A percentile compares a stretch with the other conserved stretches of the same genome.
Conservation (phyloP, 306 rosid genomes). For the Lathyrus tuberosus region DNA sequence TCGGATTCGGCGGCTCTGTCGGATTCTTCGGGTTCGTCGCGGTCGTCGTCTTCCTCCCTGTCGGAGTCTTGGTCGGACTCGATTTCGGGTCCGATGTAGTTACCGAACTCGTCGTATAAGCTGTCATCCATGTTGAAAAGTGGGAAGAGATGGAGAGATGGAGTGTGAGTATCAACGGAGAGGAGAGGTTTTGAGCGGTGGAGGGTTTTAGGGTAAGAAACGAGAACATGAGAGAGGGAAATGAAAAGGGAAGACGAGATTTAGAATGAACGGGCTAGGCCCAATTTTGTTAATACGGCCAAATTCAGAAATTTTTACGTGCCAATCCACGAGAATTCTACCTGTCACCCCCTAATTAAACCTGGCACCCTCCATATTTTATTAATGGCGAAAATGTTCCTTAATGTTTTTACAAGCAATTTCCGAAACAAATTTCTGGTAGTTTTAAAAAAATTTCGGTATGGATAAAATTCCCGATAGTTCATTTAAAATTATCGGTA, state of each 20-base stretch:
- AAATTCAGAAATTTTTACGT: too few relatives aligned
- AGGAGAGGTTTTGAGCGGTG: neutral
- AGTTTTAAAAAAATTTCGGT: too few relatives aligned
- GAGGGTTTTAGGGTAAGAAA: conserved; percentile 49
- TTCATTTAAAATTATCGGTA: too few relatives aligned
- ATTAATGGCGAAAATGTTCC: too few relatives aligned
- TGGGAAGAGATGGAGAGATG: neutral
- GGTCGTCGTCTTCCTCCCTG: conserved; percentile 55
- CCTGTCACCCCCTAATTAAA: too few relatives aligned
- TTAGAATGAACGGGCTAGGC: conserved; percentile 19
- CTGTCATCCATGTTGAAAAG: conserved; percentile 77
- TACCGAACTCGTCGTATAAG: conserved; percentile 94
- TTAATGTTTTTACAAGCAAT: too few relatives aligned
- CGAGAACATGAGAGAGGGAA: neutral
- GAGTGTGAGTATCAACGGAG: neutral
- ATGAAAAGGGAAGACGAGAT: neutral
- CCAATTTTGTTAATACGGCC: neutral
- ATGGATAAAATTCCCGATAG: too few relatives aligned
- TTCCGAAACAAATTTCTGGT: too few relatives aligned
- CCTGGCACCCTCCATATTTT: too few relatives aligned
- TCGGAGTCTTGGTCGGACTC: conserved; percentile 92
- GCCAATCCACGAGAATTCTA: too few relatives aligned
- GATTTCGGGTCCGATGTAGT: conserved; percentile 97
- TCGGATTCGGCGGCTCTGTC: conserved; percentile 55
- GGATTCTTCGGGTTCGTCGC: conserved; percentile 39